Evolutionary conservation across 495 filamentous ascomycete species (phyloP), one percentile per base, ranked within the genome.

Genomic region (Immersiella caudata): DNA sequence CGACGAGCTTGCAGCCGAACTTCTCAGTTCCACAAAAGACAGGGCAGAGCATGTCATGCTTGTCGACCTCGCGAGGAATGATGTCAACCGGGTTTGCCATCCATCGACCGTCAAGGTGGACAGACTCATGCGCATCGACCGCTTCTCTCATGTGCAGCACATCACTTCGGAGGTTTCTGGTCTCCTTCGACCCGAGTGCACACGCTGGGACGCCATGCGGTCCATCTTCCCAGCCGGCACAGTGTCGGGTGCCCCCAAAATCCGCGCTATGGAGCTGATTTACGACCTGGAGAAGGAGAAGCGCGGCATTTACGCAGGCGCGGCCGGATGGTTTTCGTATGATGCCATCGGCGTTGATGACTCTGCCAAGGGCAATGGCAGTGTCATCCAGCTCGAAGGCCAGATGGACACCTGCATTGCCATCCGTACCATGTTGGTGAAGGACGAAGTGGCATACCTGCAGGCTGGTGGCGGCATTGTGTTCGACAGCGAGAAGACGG

Each of bases 341-440:
- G 82, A 83, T 50, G 83, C 72, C 0, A 71, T 76, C 24, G 67
- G 81, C 56, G 78, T 90, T 4, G 79, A 84, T 29, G 70, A 69
- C 9, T 69, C 77, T 6, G 80, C 79, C 0, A 74, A 74, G 6
- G 57, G 64, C 1, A 29, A 62, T 59, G 16, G 12, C 2, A 8
- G 24, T 35, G 60, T 66, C 16, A 22, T 68, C 1, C 9, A 63
- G 11, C 67, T 72, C 27, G 88, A 93, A 63, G 95, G 96, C 9
- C 93, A 92, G 14, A 98, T 99, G 95, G 95, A 99, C 76, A 97
- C 94, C 1, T 97, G 94, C 76, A 99, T 99, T 79, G 95, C 95
- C n/a, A 82, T 99, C 66, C 86, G 95, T 49, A 99, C 95, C 9
- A 99, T 99, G 95, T 71, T 97, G 74, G 84, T 95, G 55, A 98